phyloP scores from a whole-genome alignment of 2,329 filamentous ascomycete genomes.

The Fusarium coffeatum region DNA sequence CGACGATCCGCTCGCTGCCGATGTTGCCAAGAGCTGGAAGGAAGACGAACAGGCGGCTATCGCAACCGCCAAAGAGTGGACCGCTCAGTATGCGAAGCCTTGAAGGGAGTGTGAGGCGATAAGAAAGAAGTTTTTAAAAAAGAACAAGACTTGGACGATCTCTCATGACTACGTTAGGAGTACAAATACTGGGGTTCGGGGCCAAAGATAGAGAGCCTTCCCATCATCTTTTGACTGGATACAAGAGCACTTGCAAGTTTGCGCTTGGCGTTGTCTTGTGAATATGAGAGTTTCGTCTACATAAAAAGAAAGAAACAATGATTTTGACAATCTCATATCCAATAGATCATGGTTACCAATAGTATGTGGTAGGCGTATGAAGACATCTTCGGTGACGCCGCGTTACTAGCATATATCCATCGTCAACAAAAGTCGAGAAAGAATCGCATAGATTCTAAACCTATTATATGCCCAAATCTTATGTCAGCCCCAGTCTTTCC shows the following conservation, averaged over 20 bases:
- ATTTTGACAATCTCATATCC: conserved; percentile 18
- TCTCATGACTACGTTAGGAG: conserved; percentile 9
- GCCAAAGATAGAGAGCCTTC: conserved; percentile 26
- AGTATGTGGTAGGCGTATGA: neutral
- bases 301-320: conserved; percentile 11
- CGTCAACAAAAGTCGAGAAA: neutral
- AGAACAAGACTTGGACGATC: conserved; percentile 19
- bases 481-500: neutral
- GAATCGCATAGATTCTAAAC: neutral
- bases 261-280: conserved; percentile 31
- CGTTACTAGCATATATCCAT: neutral
- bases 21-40: conserved; percentile 98
- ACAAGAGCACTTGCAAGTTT: conserved; percentile 32
- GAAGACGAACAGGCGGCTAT: conserved; percentile 94
- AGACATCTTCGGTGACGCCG: no score
- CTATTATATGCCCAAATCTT: no score
- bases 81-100: conserved; percentile 79
- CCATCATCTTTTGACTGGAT: conserved; percentile 30
- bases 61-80: conserved; percentile 92
- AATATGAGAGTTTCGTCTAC: conserved; percentile 24
- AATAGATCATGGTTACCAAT: neutral
- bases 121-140: conserved; percentile 21
- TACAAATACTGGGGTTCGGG: conserved; percentile 36
- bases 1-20: conserved; percentile 96
- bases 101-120: conserved; percentile 30